Conservation (phyloP, 2,329 filamentous ascomycete species). For the Mycosphaerella sp. region DNA sequence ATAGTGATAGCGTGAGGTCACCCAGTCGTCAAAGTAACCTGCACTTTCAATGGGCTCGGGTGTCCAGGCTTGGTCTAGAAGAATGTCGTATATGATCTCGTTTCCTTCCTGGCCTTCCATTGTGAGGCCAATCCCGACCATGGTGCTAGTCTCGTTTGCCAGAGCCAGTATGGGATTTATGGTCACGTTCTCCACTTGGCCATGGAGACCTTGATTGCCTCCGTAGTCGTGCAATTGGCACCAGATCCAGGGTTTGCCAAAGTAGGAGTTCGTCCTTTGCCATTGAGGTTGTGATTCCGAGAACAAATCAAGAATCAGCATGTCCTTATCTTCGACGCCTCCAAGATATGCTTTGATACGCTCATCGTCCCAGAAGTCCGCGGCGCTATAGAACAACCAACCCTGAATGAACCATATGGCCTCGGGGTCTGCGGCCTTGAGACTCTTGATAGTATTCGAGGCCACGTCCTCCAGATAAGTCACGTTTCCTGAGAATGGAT, state of each 20-base stretch:
- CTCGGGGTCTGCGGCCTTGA: conserved; percentile 45
- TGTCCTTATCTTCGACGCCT: conserved; percentile 43
- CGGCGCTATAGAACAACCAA: conserved; percentile 46
- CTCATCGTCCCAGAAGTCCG: conserved; percentile 42
- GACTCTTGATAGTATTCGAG: conserved; percentile 41
- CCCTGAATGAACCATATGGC: conserved; percentile 51
- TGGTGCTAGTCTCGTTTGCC: conserved; percentile 34
- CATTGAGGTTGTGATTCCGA: conserved; percentile 48
- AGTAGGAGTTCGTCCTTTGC: conserved; percentile 47
- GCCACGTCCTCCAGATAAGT: conserved; percentile 42
- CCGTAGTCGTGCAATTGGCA: conserved; percentile 49
- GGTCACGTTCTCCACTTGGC: conserved; percentile 47
- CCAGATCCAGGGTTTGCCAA: conserved; percentile 52
- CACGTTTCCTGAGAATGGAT: conserved; percentile 43
- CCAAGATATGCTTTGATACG: conserved; percentile 47
- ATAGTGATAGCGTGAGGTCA: conserved; percentile 38
- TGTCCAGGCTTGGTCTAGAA: conserved; percentile 50
- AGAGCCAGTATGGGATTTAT: conserved; percentile 44
- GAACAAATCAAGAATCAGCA: conserved; percentile 49
- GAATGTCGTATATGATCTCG: conserved; percentile 48
- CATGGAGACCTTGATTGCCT: conserved; percentile 43
- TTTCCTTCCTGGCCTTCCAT: conserved; percentile 50
- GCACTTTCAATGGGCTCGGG: conserved; percentile 40
- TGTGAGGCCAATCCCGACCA: conserved; percentile 47
- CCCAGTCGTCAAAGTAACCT: conserved; percentile 46